phyloP scores from a whole-genome alignment of 2,329 filamentous ascomycete genomes.

The Apiospora saccharicola region DNA sequence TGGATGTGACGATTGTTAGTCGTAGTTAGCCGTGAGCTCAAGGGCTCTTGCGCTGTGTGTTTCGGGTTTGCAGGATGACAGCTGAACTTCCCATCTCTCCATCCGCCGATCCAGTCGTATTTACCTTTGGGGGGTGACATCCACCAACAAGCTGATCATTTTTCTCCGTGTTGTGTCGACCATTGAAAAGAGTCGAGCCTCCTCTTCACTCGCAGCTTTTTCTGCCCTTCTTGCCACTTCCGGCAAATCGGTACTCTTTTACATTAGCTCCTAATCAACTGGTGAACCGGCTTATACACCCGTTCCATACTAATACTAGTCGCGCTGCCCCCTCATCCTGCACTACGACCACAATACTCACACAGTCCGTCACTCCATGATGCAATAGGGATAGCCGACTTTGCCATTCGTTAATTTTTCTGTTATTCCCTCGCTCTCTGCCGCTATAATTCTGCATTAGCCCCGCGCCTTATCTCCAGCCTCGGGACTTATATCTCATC shows the following conservation, averaged over 20 bases:
- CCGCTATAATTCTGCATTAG: background rate
- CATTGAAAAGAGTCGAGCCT: slow-evolving; percentile 10
- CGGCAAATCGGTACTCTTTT: slow-evolving; percentile 11
- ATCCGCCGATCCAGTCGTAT: slow-evolving; percentile 5
- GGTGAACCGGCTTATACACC: slow-evolving; percentile 20
- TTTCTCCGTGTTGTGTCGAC: background rate
- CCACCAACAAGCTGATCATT: background rate
- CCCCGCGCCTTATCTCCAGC: background rate
- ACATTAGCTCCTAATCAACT: background rate
- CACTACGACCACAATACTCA: slow-evolving; percentile 15
- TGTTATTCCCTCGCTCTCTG: slow-evolving; percentile 4
- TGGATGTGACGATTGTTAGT: slow-evolving; percentile 6
- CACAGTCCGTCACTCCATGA: background rate
- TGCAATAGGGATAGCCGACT: slow-evolving; percentile 11
- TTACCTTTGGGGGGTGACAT: slow-evolving; percentile 17
- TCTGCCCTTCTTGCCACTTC: slow-evolving; percentile 3
- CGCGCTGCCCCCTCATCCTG: slow-evolving; percentile 10
- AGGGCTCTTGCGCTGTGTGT: background rate
- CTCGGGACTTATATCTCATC: background rate
- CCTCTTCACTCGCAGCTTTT: background rate
- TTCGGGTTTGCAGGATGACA: slow-evolving; percentile 9
- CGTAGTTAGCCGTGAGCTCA: background rate
- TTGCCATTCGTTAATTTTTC: slow-evolving; percentile 5
- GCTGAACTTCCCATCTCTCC: background rate
- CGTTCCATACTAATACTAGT: slow-evolving; percentile 21